Evolutionary conservation across 352 stramenopile genomes (phyloP).

Genomic region (Globisporangium cystogenes): DNA sequence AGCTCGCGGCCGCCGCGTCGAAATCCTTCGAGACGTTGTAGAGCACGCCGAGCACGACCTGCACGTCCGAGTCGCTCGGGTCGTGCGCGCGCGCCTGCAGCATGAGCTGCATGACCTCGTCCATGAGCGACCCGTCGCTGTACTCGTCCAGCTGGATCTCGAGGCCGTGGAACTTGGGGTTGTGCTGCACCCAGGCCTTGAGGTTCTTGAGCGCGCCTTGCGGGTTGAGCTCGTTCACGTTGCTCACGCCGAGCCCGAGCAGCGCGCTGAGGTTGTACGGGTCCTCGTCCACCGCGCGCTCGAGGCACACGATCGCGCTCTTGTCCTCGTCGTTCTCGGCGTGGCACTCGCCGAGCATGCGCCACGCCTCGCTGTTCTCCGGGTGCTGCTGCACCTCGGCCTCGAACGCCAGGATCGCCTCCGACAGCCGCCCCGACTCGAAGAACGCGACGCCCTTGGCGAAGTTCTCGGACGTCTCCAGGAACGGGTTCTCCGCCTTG

Average conservation of each 20-base stretch:
- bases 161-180: slow-evolving; percentile 95
- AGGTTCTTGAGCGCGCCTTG: slow-evolving; percentile 91
- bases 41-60: slow-evolving; percentile 94
- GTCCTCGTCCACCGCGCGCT: slow-evolving; percentile 92
- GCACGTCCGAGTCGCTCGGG: slow-evolving; percentile 65
- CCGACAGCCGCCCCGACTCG: slow-evolving; percentile 83
- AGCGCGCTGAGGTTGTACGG: slow-evolving; percentile 93
- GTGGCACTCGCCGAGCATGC: slow-evolving; percentile 93
- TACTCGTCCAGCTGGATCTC: slow-evolving; percentile 86
- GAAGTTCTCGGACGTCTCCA: slow-evolving; percentile 64
- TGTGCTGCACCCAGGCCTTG: slow-evolving; percentile 95
- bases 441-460: slow-evolving; percentile 81
- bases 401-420: slow-evolving; percentile 95
- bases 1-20: slow-evolving; percentile 88
- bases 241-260: slow-evolving; percentile 91
- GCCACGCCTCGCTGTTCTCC: slow-evolving; percentile 94
- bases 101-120: slow-evolving; percentile 94
- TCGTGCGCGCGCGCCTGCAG: slow-evolving; percentile 84
- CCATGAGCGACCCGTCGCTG: slow-evolving; percentile 88
- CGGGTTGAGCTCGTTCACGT: slow-evolving; percentile 96
- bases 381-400: slow-evolving; percentile 90
- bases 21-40: slow-evolving; percentile 98
- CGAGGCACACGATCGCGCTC: slow-evolving; percentile 93
- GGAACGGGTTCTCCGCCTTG: slow-evolving; percentile 71
- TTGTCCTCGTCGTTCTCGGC: slow-evolving; percentile 96